phyloP scores from a whole-genome alignment of 2,329 filamentous ascomycete species.

The Neonectria coccinea region DNA sequence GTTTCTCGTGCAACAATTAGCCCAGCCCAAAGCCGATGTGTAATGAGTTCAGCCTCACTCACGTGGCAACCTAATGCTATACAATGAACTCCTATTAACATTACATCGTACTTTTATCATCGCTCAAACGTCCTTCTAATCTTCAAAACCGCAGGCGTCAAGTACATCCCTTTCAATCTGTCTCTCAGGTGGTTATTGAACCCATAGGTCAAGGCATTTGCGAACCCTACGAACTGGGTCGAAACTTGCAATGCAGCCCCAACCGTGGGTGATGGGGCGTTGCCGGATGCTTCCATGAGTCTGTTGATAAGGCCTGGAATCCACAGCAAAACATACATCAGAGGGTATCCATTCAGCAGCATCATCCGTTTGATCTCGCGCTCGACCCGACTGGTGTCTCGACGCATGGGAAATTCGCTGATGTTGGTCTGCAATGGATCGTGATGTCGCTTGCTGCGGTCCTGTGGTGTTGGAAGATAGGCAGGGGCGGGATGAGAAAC shows the following conservation, averaged over 20 bases:
- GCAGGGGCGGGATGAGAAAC: not conserved
- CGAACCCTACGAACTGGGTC: slow-evolving; percentile 40
- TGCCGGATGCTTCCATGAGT: slow-evolving; percentile 36
- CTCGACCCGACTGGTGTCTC: slow-evolving; percentile 32
- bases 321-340: slow-evolving; percentile 43
- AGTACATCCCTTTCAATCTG: slow-evolving; percentile 31
- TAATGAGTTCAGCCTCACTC: not conserved
- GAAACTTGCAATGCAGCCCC: slow-evolving; percentile 36
- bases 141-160: slow-evolving; percentile 32
- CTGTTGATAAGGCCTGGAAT: slow-evolving; percentile 39
- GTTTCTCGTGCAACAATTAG: not conserved
- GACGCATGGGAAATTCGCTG: slow-evolving; percentile 42
- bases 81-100: not conserved
- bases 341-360: slow-evolving; percentile 41
- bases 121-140: slow-evolving; percentile 8
- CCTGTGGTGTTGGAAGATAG: not conserved
- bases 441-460: not conserved
- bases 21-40: not conserved
- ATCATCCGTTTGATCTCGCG: slow-evolving; percentile 42
- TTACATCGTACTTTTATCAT: not conserved
- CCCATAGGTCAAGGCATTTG: slow-evolving; percentile 40
- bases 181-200: slow-evolving; percentile 43
- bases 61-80: not conserved
- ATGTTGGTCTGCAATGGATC: slow-evolving; percentile 33
- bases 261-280: slow-evolving; percentile 22